phyloP scores from a whole-genome alignment of 768 basidiomycete genomes.

The Favolaschia claudopus region DNA sequence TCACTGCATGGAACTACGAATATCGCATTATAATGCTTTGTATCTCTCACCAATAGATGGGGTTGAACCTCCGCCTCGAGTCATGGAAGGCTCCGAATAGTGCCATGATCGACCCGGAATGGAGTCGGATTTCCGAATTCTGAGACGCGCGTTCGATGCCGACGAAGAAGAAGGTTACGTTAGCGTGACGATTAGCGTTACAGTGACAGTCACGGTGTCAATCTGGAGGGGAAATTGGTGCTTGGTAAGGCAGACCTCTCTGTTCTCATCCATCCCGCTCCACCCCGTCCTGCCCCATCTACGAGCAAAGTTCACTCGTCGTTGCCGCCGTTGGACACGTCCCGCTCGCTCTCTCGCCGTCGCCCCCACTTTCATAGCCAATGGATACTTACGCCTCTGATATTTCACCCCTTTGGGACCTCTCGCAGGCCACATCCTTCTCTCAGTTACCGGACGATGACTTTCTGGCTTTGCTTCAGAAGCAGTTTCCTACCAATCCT shows the following conservation, averaged over 20 bases:
- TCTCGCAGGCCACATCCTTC: constrained; percentile 64
- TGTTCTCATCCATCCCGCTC: constrained; percentile 8
- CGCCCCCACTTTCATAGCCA: constrained; percentile 13
- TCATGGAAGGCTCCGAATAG: no score
- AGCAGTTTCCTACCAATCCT: constrained; percentile 62
- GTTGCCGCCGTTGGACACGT: neutral
- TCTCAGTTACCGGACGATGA: constrained; percentile 76
- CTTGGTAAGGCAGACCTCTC: neutral
- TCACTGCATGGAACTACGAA: constrained; percentile 10
- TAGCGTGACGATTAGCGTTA: no score
- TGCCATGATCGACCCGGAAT: neutral
- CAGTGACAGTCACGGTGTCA: no score
- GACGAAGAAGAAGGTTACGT: no score
- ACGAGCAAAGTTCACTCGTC: no score
- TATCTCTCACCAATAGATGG: neutral
- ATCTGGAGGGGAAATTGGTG: no score
- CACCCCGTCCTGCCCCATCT: no score
- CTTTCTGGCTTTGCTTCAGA: constrained; percentile 78
- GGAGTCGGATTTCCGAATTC: no score
- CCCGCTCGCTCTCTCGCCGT: no score
- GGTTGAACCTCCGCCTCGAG: neutral
- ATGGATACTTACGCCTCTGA: constrained; percentile 64
- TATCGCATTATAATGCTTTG: neutral
- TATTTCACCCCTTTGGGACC: constrained; percentile 69
- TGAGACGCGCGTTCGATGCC: no score